These are phyloP conservation scores for Tieghemostelium lacteum DNA, from an alignment of 78 protist genomes.

Conservation along the genomic window DNA sequence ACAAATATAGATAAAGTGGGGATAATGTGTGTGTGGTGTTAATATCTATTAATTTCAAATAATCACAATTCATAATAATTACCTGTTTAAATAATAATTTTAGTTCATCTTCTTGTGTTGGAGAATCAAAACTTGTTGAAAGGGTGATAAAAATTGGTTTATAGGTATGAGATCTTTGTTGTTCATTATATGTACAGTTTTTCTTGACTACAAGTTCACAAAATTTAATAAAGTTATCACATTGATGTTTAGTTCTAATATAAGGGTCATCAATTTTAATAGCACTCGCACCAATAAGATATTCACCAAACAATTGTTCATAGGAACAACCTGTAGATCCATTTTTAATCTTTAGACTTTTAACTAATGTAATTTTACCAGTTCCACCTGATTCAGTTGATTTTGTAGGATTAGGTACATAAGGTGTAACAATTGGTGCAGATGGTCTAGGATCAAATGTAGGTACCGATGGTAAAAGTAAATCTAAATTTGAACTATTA, in stretches of 20 bases:
- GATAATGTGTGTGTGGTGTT: too few relatives aligned
- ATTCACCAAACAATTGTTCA: conserved; percentile 51
- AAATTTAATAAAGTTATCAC: conserved; percentile 35
- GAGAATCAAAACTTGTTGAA: conserved; percentile 8
- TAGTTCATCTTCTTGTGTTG: conserved; percentile 53
- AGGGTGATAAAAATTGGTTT: conserved; percentile 6
- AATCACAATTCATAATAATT: neutral
- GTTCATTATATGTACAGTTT: neutral
- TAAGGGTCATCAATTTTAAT: conserved; percentile 61
- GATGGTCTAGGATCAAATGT: conserved; percentile 9
- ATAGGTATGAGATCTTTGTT: neutral
- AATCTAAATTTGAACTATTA: neutral
- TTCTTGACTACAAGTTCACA: conserved; percentile 22
- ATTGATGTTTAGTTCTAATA: conserved; percentile 58
- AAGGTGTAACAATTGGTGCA: neutral
- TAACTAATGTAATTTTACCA: neutral
- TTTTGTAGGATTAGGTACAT: too few relatives aligned
- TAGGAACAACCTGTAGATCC: conserved; percentile 24
- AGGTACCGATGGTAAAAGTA: conserved; percentile 39
- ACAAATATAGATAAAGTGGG: too few relatives aligned
- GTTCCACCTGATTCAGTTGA: too few relatives aligned
- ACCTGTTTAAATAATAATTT: too few relatives aligned
- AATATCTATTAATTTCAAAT: neutral
- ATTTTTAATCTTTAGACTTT: conserved; percentile 17
- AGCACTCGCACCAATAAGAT: neutral